Conservation (phyloP, 2,329 filamentous ascomycete species). For the Zymoseptoria tritici region DNA sequence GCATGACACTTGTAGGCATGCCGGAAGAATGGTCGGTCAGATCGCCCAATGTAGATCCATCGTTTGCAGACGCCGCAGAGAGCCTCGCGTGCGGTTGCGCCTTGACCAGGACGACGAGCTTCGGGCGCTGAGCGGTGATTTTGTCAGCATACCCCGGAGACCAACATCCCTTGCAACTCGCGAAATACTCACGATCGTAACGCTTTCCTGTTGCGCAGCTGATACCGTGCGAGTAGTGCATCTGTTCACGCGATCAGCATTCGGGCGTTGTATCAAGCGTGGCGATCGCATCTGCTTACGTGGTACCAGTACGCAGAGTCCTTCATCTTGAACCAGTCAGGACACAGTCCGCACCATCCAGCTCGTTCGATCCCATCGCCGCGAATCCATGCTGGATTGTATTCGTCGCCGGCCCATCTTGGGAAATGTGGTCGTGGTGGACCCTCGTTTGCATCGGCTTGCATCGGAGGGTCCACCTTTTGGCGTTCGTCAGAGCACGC, state of each 20-base stretch:
- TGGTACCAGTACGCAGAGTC: constrained; percentile 93
- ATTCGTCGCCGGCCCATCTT: constrained; percentile 72
- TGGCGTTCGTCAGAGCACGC: neutral
- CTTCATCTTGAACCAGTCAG: constrained; percentile 81
- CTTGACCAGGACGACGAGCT: constrained; percentile 68
- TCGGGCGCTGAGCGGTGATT: constrained; percentile 50
- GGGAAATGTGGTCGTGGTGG: constrained; percentile 17
- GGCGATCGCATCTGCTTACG: constrained; percentile 13
- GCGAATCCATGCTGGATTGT: constrained; percentile 76
- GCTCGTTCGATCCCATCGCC: constrained; percentile 82
- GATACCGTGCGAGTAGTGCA: constrained; percentile 82
- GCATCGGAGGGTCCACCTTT: constrained; percentile 2
- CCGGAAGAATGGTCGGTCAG: constrained; percentile 85
- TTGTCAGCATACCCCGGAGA: neutral
- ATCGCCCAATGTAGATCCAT: constrained; percentile 74
- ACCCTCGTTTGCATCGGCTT: neutral
- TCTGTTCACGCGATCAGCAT: constrained; percentile 29
- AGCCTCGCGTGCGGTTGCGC: constrained; percentile 74
- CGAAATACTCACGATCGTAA: constrained; percentile 49
- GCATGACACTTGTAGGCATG: constrained; percentile 66
- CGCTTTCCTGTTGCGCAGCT: constrained; percentile 71
- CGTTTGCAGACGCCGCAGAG: constrained; percentile 69
- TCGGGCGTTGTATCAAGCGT: neutral
- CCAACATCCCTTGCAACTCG: neutral
- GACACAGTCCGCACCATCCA: constrained; percentile 85